Evolutionary conservation across 225 moss, liverwort and hornwort species (phyloP), one percentile per base, ranked within the genome.

Genomic region (Thuidium tamariscinum): DNA sequence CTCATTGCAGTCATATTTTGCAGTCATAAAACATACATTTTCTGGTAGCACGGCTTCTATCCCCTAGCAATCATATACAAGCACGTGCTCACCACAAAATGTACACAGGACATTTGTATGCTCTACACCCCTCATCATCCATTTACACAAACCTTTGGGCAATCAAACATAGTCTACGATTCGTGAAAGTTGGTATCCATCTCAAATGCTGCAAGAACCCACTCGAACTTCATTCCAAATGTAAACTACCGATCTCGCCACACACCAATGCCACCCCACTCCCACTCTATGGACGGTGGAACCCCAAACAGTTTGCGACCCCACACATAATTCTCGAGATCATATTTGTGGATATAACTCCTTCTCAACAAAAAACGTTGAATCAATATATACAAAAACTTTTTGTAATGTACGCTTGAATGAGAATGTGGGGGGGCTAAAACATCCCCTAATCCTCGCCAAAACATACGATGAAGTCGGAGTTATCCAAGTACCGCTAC

Each of bases 61-160:
- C n/a, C n/a, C n/a, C n/a, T n/a, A n/a, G n/a, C n/a, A n/a, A n/a
- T n/a, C n/a, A n/a, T 79, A 83, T 79, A 89, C 64, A 56, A 78
- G 86, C 64, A 89, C 89, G 56, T 86, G 46, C 25, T 86, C 86
- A 12, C 86, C 64, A 30, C 86, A 82, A 32, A 86, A 89, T 55
- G 37, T 86, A 25, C 46, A 36, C 46, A 37, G 30, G 5, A 86
- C 8, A 41, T 49, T 27, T 22, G 1, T 3, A 7, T 23, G 3
- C 22, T 18, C 7, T 39, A 4, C 13, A 68, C 13, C 68, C 39
- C 3, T 49, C 63, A 72, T 8, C 34, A 86, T 42, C 86, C 83
- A 86, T 7, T 25, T 32, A 72, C 41, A 66, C 41, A 86, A 39
- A 26, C 59, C 57, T 39, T 9, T 57, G 73, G 86, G 79, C 86